Percentiles rank a stretch among this genome's conserved stretches.
phyloP scores from a whole-genome alignment of 176 grass and related monocot species.

The Calamus simplicifolius region DNA sequence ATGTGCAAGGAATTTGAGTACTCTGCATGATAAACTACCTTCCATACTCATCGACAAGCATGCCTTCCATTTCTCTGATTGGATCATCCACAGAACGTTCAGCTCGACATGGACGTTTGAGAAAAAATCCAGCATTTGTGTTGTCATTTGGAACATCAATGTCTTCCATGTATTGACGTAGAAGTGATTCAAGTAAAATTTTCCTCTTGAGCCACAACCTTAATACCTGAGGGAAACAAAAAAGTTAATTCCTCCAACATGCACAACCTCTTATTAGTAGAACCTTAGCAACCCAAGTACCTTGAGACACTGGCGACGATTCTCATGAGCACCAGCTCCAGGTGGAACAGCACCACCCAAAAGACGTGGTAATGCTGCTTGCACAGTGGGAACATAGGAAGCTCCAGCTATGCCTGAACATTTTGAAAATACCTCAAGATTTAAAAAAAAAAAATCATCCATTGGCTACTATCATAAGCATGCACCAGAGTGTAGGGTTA shows the following conservation, averaged over 20 bases:
- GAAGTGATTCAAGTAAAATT: conserved; percentile 77
- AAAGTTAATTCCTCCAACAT: neutral
- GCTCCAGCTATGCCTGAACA: conserved; percentile 60
- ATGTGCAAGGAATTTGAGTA: too few species aligned
- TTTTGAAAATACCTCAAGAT: neutral
- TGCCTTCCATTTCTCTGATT: conserved; percentile 96
- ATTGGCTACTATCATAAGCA: conserved; percentile 20
- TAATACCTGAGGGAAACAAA: conserved; percentile 57
- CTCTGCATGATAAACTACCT: conserved; percentile 47
- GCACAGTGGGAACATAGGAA: conserved; percentile 71
- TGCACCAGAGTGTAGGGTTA: conserved; percentile 6
- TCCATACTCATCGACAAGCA: conserved; percentile 98
- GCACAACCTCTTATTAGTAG: too few species aligned
- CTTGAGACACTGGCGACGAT: conserved; percentile 92
- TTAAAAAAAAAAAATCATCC: neutral
- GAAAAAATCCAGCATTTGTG: conserved; percentile 32
- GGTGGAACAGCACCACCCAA: conserved; percentile 83
- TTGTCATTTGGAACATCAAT: conserved; percentile 72
- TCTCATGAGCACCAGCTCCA: conserved; percentile 79
- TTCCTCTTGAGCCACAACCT: conserved; percentile 96
- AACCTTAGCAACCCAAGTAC: conserved; percentile 18
- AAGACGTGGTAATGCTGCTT: conserved; percentile 77
- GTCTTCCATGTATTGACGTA: conserved; percentile 62
- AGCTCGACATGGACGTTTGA: conserved; percentile 59
- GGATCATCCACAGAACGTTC: conserved; percentile 97